These are phyloP conservation scores for Fusarium miscanthi DNA, from an alignment of 2,329 filamentous ascomycete species.

Conservation along the genomic window DNA sequence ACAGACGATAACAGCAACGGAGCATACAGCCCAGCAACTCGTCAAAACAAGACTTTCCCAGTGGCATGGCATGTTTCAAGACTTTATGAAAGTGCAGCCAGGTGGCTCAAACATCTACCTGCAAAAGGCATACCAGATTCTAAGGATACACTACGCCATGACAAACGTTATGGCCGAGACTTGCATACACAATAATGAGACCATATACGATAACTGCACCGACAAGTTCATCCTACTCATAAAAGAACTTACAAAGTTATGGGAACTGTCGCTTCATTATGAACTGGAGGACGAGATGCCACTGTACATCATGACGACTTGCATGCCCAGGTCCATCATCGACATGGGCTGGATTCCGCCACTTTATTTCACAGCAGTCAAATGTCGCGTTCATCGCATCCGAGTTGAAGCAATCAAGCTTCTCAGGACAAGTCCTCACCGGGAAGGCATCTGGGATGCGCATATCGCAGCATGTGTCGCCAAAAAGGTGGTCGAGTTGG, in stretches of 20 bases:
- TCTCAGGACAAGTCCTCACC: slow-evolving; percentile 45
- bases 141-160: slow-evolving; percentile 56
- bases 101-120: slow-evolving; percentile 30
- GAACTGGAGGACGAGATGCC: slow-evolving; percentile 15
- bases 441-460: slow-evolving; percentile 58
- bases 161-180: slow-evolving; percentile 55
- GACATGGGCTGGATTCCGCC: slow-evolving; percentile 59
- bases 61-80: slow-evolving; percentile 44
- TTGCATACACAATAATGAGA: slow-evolving; percentile 50
- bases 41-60: slow-evolving; percentile 26
- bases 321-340: slow-evolving; percentile 50
- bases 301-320: slow-evolving; percentile 22
- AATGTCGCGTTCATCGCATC: slow-evolving; percentile 57
- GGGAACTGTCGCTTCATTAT: slow-evolving; percentile 10
- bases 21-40: slow-evolving; percentile 16
- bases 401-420: slow-evolving; percentile 53
- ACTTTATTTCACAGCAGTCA: slow-evolving; percentile 58
- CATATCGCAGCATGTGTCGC: slow-evolving; percentile 47
- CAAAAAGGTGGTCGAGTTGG: slow-evolving; percentile 52
- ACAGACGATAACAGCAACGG: not conserved
- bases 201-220: slow-evolving; percentile 51
- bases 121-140: slow-evolving; percentile 43
- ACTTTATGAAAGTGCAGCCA: slow-evolving; percentile 28
- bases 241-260: slow-evolving; percentile 30
- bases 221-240: slow-evolving; percentile 50